Percentiles rank a stretch among this genome's conserved stretches.
phyloP scores from a whole-genome alignment of 306 rosid species.

The Prunus dulcis region DNA sequence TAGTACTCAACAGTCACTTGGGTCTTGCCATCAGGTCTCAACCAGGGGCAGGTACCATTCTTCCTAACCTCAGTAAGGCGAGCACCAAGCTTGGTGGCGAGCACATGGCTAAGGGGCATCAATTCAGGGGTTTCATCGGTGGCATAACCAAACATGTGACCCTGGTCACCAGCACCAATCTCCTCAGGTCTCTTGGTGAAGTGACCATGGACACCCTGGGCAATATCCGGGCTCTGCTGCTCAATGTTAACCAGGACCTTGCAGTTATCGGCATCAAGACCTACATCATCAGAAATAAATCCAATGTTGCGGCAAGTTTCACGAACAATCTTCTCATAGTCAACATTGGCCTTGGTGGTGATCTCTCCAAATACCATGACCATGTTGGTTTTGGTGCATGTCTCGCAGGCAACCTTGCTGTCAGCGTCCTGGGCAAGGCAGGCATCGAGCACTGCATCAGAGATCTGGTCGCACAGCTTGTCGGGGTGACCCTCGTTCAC shows the following conservation, averaged over 20 bases:
- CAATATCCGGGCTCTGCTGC: constrained; percentile 99
- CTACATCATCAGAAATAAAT: constrained; percentile 86
- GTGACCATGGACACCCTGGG: constrained; percentile 99
- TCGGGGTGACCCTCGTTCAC: constrained; percentile 99
- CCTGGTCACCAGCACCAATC: constrained; percentile 99
- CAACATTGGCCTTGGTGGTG: constrained; percentile 94
- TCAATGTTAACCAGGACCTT: constrained; percentile 98
- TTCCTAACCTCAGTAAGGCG: constrained; percentile 95
- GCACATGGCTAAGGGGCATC: constrained; percentile 97
- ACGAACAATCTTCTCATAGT: constrained; percentile 95
- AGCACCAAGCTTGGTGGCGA: constrained; percentile 93
- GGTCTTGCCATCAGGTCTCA: constrained; percentile 99
- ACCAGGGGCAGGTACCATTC: constrained; percentile 90
- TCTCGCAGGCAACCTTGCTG: constrained; percentile 99
- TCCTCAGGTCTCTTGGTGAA: constrained; percentile 99
- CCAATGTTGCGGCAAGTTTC: constrained; percentile 91
- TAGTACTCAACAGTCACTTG: constrained; percentile 93
- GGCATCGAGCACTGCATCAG: constrained; percentile 98
- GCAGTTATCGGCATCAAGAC: constrained; percentile 99
- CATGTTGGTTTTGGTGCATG: constrained; percentile 99
- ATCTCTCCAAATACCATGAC: constrained; percentile 99
- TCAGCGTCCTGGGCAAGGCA: constrained; percentile 97
- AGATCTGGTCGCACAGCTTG: constrained; percentile 99
- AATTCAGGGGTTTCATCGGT: constrained; percentile 95
- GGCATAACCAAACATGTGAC: constrained; percentile 99